A percentile compares a stretch with the other conserved stretches of the same genome.
Evolutionary conservation across 768 basidiomycete genomes (phyloP).

Genomic region (Mycena polygramma): DNA sequence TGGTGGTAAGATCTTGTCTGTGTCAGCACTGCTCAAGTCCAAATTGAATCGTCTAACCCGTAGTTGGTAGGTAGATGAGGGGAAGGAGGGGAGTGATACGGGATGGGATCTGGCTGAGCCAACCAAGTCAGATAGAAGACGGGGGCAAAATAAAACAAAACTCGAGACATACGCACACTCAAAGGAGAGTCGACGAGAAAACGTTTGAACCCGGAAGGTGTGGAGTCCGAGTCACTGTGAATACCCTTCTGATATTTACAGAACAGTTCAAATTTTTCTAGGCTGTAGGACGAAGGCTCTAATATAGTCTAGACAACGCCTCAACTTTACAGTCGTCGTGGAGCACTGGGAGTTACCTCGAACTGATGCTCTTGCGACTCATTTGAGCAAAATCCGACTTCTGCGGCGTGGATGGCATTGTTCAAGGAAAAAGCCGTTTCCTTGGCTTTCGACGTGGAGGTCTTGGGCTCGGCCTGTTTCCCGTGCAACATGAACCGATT

Average conservation of each 20-base stretch:
- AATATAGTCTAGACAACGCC: slow-evolving; percentile 68
- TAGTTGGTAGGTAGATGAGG: slow-evolving; percentile 78
- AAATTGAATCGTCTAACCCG: slow-evolving; percentile 53
- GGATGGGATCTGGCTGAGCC: slow-evolving; percentile 69
- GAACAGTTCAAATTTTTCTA: slow-evolving; percentile 87
- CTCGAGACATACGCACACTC: slow-evolving; percentile 57
- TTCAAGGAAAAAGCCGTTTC: slow-evolving; percentile 55
- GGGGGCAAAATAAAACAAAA: background rate
- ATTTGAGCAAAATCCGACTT: slow-evolving; percentile 52
- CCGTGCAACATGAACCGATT: slow-evolving; percentile 74
- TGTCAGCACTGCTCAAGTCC: background rate
- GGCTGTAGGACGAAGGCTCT: slow-evolving; percentile 80
- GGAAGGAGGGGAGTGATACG: slow-evolving; percentile 64
- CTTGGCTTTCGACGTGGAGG: slow-evolving; percentile 39
- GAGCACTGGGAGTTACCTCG: slow-evolving; percentile 57
- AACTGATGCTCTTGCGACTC: slow-evolving; percentile 64
- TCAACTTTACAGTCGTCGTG: background rate
- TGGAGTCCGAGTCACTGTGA: slow-evolving; percentile 75
- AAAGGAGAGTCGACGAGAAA: slow-evolving; percentile 90
- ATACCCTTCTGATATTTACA: slow-evolving; percentile 82
- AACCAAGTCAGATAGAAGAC: background rate
- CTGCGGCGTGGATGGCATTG: slow-evolving; percentile 68
- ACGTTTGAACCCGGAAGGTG: slow-evolving; percentile 65
- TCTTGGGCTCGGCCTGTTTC: slow-evolving; percentile 48
- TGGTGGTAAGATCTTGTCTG: slow-evolving; percentile 82